Base-by-base conservation (phyloP, 2,329 filamentous ascomycete genomes). In the Pestalotiopsis sp. region DNA sequence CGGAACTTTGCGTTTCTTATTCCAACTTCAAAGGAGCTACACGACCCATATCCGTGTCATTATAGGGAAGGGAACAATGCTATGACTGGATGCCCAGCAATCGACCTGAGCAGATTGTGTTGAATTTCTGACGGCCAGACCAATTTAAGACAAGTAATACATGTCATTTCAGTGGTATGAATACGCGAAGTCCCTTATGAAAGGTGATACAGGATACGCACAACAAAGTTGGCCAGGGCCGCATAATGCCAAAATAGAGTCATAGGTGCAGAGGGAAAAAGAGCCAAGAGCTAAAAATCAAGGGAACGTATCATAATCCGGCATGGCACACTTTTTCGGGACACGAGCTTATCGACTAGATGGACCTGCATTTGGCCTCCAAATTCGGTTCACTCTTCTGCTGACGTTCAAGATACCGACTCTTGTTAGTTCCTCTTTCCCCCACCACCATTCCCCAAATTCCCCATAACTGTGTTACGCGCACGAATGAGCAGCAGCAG, bases 401-500 rank as follows among this genome's bases (percentile, higher is more conserved):
- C 31, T 36, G 31, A 36, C 31, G 2, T 36, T 36, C 6, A 36
- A 36, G 31, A 36, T 36, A 36, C 31, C 31, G 31, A 7, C 31
- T 36, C 31, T 36, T 36, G 6, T 36, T 36, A 36, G 31, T 36
- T 36, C 45, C 45, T 9, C 7, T n/a, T n/a, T 49, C 45, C 45
- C 20, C 17, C 20, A 52, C 45, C 17, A 52, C 45, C 45, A 36
- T 36, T 36, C 31, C 31, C 31, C 31, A 36, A 36, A 36, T 36
- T 9, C 31, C 31, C 31, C 31, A 36, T 6, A 52, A 52, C 17
- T 23, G 20, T 52, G 9, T 52, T 52, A 52, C 45, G 45, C 63
- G 63, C 49, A 58, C 63, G 63, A 66, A 66, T 66, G 36, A 31
- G 31, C 23, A 27, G 52, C 62, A 13, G 38, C 27, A 49, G 63